Evolutionary conservation across 805 yeast genomes (phyloP), one percentile per base, ranked within the genome.

Genomic region (Zygosaccharomyces rouxii): DNA sequence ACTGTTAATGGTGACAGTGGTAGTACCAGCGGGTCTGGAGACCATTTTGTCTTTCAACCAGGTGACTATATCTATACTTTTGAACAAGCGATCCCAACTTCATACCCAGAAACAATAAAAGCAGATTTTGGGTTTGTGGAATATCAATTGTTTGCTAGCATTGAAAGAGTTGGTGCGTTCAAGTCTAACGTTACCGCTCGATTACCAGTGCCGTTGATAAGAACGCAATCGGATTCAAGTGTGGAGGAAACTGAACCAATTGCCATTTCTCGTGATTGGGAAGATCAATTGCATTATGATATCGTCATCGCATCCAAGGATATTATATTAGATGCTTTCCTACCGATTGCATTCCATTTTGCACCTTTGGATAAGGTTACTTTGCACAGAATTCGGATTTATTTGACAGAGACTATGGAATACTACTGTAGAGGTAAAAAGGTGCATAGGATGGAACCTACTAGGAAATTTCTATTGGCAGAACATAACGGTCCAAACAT

Each of bases 11-110:
- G 42, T 5, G 30, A 25, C 42, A 26, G 21, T 7, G 45, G 47
- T 2, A 25, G 41, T 31, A 28, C 54, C 52, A 43, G 47, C 52
- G 56, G 55, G 51, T 28, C 58, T 44, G 59, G 56, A 43, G 62
- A 60, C n/a, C 54, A 69, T 56, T 76, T 75, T 42, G 66, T 70
- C 3, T 90, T 92, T 56, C 72, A 76, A 19, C 89, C 95, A 0
- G 99, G 98, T 18, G 97, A 90, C 59, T 94, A 94, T 62, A 76
- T 89, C 40, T 94, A 92, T 71, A 85, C 88, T 50, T 92, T 94
- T 66, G 99, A 94, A 66, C 87, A 89, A 50, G 84, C 95, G 5
- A 74, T 94, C 23, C 92, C 87, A 5, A 78, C 90, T 9, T 80
- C 86, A 11, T 73, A 83, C 23, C 97, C 97, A 0, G 99, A 94